Evolutionary conservation across 2,329 filamentous ascomycete genomes (phyloP).

Genomic region (Cadophora sp.): DNA sequence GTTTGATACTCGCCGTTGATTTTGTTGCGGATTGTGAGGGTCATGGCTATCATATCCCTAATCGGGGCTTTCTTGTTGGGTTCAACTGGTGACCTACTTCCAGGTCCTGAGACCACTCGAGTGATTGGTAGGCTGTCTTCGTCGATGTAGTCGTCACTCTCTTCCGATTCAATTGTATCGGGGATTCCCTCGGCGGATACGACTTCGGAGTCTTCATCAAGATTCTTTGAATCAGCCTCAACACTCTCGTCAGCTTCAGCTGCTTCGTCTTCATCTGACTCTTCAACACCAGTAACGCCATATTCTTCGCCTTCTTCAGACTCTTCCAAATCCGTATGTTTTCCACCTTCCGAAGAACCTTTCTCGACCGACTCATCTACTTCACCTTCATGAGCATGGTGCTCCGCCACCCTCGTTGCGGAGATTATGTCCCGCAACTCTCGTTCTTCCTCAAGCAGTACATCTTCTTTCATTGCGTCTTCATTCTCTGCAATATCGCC

Average conservation of each 20-base stretch:
- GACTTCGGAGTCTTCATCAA: background rate
- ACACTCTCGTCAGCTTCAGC: background rate
- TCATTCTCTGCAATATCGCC: slow-evolving; percentile 20
- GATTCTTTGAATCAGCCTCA: background rate
- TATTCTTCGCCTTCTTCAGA: background rate
- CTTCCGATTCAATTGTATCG: background rate
- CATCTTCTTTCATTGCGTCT: slow-evolving; percentile 35
- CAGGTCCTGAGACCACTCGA: background rate
- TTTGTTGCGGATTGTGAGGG: slow-evolving; percentile 73
- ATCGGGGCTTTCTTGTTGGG: background rate
- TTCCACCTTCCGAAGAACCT: slow-evolving; percentile 7
- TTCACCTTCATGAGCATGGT: slow-evolving; percentile 1
- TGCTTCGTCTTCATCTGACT: background rate
- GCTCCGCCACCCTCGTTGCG: slow-evolving; percentile 5
- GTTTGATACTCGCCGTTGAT: slow-evolving; percentile 69
- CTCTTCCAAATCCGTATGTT: slow-evolving; percentile 2
- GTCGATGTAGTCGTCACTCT: background rate
- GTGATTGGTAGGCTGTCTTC: background rate
- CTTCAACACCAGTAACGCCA: background rate
- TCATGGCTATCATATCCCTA: slow-evolving; percentile 53
- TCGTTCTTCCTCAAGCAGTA: background rate
- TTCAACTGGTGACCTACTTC: background rate
- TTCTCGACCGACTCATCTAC: slow-evolving; percentile 17
- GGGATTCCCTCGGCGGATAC: background rate
- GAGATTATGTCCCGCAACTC: slow-evolving; percentile 1